These are phyloP conservation scores for Exidia glandulosa DNA, from an alignment of 768 basidiomycete species.

Conservation along the genomic window DNA sequence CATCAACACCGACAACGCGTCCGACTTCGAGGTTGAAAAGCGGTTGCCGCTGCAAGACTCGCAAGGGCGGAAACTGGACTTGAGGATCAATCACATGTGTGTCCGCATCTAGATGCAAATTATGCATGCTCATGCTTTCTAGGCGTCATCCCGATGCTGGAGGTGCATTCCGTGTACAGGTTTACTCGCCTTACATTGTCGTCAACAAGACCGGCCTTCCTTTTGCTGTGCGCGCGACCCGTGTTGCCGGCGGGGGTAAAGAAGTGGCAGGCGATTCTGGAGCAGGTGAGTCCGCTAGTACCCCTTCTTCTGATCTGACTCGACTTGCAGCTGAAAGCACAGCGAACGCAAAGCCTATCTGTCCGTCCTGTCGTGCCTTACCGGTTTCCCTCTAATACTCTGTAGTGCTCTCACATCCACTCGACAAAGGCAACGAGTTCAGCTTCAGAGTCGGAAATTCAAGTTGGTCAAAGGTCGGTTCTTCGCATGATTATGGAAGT, in stretches of 20 bases:
- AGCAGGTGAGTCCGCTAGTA: constrained; percentile 33
- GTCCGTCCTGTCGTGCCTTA: background rate
- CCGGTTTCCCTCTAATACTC: background rate
- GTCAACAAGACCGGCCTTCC: constrained; percentile 88
- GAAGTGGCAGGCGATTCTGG: constrained; percentile 78
- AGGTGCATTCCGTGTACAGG: constrained; percentile 91
- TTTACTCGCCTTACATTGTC: constrained; percentile 82
- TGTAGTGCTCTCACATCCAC: constrained; percentile 77
- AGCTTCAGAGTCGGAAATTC: constrained; percentile 73
- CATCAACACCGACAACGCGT: constrained; percentile 86
- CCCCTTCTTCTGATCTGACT: background rate
- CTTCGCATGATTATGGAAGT: background rate
- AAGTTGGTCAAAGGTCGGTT: constrained; percentile 72
- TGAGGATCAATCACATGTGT: constrained; percentile 85
- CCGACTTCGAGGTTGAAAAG: constrained; percentile 77
- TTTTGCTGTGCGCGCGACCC: constrained; percentile 51
- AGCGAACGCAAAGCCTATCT: constrained; percentile 6
- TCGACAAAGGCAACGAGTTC: constrained; percentile 73
- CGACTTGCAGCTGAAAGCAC: background rate
- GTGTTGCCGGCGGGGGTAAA: constrained; percentile 45
- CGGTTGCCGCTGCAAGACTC: constrained; percentile 62
- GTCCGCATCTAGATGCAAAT: constrained; percentile 19
- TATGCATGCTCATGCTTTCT: background rate
- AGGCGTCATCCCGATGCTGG: constrained; percentile 79
- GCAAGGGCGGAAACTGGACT: constrained; percentile 61